Evolutionary conservation across 805 yeast genomes (phyloP), one percentile per base, ranked within the genome.

Genomic region (Blastobotrys parvus): DNA sequence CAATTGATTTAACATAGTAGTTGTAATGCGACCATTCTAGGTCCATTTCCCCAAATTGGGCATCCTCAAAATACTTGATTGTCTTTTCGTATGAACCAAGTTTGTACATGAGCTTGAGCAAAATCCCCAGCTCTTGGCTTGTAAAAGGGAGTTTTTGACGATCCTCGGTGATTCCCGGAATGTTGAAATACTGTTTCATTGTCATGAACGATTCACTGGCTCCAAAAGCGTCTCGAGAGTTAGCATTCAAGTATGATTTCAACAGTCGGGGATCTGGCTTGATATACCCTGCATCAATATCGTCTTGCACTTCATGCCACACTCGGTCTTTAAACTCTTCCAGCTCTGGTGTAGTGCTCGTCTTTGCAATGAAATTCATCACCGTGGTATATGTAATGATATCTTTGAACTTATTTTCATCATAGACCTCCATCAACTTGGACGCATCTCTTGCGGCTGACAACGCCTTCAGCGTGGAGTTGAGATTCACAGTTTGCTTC

Each of bases 371-470:
- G 5, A 35, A 35, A 25, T 36, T 46, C 8, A 46, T 35, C 33
- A 43, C 38, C n/a, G 44, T 43, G 13, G 45, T 39, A 18, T 43
- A 43, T 13, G 46, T 36, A 13, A 40, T 30, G 22, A 21, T 22
- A 20, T 46, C 49, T 21, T 36, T 39, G 7, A 22, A 10, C 17
- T 32, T 21, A 7, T 40, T 43, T 5, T 39, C 29, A 11, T 43
- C 32, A 22, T 17, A 46, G 34, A 43, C 40, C 16, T 29, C 30
- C 22, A 41, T 30, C 27, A 30, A 22, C 4, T 33, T 39, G 3
- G 33, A n/a, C 11, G n/a, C 23, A 13, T 39, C 41, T 3, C 41
- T 43, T 13, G 32, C 25, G 22, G 18, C 16, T 8, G 30, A 16
- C 27, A 46, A 23, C 29, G 46, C 34, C 11, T 39, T 19, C 30